Evolutionary conservation across 805 yeast genomes (phyloP).

Genomic region (Kuraishia piskuri): DNA sequence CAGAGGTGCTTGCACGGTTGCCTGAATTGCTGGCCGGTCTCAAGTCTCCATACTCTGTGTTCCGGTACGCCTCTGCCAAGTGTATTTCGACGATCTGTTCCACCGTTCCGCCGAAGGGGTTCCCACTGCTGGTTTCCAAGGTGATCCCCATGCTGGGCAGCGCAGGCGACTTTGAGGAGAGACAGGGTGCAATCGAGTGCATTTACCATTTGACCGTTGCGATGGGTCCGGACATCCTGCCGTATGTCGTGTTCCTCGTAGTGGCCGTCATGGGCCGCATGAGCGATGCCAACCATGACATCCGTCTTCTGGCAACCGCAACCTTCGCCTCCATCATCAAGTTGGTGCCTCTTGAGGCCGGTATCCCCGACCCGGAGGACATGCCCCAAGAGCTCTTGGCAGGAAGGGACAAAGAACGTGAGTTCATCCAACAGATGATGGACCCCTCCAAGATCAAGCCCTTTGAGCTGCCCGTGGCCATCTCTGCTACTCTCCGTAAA

Average conservation of each 20-base stretch:
- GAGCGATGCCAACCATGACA: conserved; percentile 90
- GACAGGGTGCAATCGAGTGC: conserved; percentile 94
- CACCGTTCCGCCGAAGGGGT: conserved; percentile 57
- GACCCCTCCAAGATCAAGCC: conserved; percentile 87
- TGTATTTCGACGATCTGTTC: conserved; percentile 76
- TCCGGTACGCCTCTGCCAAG: conserved; percentile 85
- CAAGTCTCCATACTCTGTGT: conserved; percentile 66
- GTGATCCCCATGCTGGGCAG: conserved; percentile 76
- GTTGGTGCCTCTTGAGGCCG: conserved; percentile 93
- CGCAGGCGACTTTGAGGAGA: conserved; percentile 56
- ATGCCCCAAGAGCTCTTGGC: conserved; percentile 76
- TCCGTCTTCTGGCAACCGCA: conserved; percentile 87
- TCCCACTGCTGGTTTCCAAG: conserved; percentile 70
- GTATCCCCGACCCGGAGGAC: conserved; percentile 91
- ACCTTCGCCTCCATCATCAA: conserved; percentile 95
- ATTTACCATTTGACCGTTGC: conserved; percentile 75
- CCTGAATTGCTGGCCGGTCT: conserved; percentile 46
- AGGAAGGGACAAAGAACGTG: conserved; percentile 91
- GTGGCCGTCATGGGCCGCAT: conserved; percentile 96
- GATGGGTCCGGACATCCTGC: conserved; percentile 85
- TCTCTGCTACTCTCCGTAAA: conserved; percentile 85
- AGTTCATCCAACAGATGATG: conserved; percentile 95
- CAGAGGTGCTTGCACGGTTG: conserved; percentile 42
- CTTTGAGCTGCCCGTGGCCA: conserved; percentile 81
- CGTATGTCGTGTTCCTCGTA: conserved; percentile 89